Base-by-base conservation (phyloP, 805 yeast species). In the Komagataella pseudopastoris region DNA sequence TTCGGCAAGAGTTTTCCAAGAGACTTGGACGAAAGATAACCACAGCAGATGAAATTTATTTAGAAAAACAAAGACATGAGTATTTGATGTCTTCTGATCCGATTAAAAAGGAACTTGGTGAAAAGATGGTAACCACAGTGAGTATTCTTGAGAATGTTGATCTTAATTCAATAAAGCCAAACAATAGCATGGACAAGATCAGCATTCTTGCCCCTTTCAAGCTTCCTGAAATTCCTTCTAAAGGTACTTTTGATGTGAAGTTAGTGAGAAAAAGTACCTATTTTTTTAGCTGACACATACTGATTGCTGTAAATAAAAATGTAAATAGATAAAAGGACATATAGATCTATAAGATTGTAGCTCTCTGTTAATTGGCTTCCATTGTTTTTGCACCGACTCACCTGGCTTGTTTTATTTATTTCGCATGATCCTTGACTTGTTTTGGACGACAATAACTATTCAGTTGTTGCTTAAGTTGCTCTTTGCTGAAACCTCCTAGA, bases 161-260 rank as follows among this genome's bases (percentile, higher is more conserved):
- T 20, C 62, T 59, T 2, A 59, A 56, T 46, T 56, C 51, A 30
- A 57, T 53, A 22, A 55, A 57, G 17, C 18, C 24, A 10, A 59
- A 23, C 51, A 50, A 24, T 46, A 6, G 52, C 59, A 50, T 55
- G 56, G 45, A 51, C 18, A 54, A 51, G 0, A 55, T 71, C 45
- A 74, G 71, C 51, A 71, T 84, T 2, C 67, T 87, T 52, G 81
- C 79, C 6, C 96, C 95, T 5, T 71, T 88, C 58, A 67, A 64
- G 47, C 70, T 88, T 55, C 95, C 96, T 0, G 74, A 71, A 0
- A 77, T 88, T 46, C 96, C 96, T 12, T 69, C 75, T 49, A 83
- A 78, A 64, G 99, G 97, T 50, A 81, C 80, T 16, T 87, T 91
- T 59, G 95, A 91, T 60, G 95, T 91, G 44, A 67, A 70, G 45